Conservation (phyloP, 306 rosid species). For the Purshia tridentata region DNA sequence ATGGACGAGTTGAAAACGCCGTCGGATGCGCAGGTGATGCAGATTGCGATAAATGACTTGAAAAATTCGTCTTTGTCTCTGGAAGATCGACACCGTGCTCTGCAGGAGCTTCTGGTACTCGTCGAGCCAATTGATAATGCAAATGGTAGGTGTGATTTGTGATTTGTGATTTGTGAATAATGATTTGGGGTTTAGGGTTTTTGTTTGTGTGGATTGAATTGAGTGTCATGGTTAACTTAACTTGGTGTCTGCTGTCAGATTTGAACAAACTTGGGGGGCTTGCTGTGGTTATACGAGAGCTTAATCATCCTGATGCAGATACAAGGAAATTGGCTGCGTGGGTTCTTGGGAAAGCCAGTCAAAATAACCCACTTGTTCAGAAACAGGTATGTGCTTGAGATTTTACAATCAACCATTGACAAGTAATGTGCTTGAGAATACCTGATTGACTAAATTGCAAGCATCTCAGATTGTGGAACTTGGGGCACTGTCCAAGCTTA, state of each 20-base stretch:
- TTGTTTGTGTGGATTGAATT: slow-evolving; percentile 1
- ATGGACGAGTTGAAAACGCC: slow-evolving; percentile 70
- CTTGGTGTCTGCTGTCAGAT: slow-evolving; percentile 42
- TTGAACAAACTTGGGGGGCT: slow-evolving; percentile 79
- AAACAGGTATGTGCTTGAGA: slow-evolving; percentile 46
- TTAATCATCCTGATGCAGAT: slow-evolving; percentile 57
- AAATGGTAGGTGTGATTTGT: slow-evolving; percentile 49
- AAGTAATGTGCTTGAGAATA: neutral
- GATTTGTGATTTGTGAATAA: neutral
- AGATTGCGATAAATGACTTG: slow-evolving; percentile 68
- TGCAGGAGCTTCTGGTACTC: slow-evolving; percentile 73
- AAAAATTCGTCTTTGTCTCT: slow-evolving; percentile 60
- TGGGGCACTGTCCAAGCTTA: slow-evolving; percentile 62
- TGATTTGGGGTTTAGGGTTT: neutral
- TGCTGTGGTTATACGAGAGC: slow-evolving; percentile 47
- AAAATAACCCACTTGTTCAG: slow-evolving; percentile 79
- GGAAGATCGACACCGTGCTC: slow-evolving; percentile 72
- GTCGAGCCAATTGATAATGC: slow-evolving; percentile 87
- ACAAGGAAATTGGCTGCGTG: slow-evolving; percentile 75
- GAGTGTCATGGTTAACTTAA: slow-evolving; percentile 5
- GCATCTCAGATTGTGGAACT: slow-evolving; percentile 58
- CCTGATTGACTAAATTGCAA: neutral
- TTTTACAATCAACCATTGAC: neutral
- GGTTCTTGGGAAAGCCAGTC: slow-evolving; percentile 84
- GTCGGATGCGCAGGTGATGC: slow-evolving; percentile 82